Evolutionary conservation across 768 basidiomycete species (phyloP).

Genomic region (Suillus decipiens): DNA sequence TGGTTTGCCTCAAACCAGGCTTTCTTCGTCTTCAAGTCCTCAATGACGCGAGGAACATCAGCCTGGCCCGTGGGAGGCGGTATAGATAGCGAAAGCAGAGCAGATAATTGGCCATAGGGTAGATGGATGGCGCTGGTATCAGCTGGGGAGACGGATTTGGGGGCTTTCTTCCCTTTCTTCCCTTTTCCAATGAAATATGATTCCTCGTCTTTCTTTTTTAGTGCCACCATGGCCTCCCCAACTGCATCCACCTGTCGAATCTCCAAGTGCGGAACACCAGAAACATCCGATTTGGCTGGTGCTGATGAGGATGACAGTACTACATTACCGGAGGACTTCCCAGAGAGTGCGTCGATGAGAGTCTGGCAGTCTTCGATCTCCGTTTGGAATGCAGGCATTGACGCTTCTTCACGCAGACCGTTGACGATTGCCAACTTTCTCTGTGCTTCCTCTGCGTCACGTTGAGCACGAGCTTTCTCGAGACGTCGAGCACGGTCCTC

Average conservation of each 20-base stretch:
- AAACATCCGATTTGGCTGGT: constrained; percentile 45
- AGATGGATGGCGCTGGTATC: constrained; percentile 52
- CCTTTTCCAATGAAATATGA: constrained; percentile 78
- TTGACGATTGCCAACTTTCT: constrained; percentile 81
- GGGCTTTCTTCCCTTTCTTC: constrained; percentile 60
- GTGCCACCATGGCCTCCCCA: constrained; percentile 63
- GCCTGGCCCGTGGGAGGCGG: constrained; percentile 77
- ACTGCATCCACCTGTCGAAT: constrained; percentile 78
- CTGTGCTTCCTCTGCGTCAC: constrained; percentile 72
- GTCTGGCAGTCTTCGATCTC: constrained; percentile 97
- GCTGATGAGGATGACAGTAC: constrained; percentile 44
- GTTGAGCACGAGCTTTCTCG: constrained; percentile 74
- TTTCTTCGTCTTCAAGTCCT: constrained; percentile 92
- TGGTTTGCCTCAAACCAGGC: constrained; percentile 95
- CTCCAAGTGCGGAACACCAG: constrained; percentile 79
- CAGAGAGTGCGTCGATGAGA: constrained; percentile 82
- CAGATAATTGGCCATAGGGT: constrained; percentile 83
- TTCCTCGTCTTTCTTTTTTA: constrained; percentile 94
- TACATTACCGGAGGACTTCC: constrained; percentile 53
- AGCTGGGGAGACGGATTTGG: constrained; percentile 42
- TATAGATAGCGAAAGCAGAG: constrained; percentile 86
- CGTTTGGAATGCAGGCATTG: constrained; percentile 83
- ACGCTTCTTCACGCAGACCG: constrained; percentile 87
- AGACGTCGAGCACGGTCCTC: constrained; percentile 87
- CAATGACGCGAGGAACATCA: constrained; percentile 83